Evolutionary conservation across 257 asterid species (phyloP).

Genomic region (Paraleonurus japonicus): DNA sequence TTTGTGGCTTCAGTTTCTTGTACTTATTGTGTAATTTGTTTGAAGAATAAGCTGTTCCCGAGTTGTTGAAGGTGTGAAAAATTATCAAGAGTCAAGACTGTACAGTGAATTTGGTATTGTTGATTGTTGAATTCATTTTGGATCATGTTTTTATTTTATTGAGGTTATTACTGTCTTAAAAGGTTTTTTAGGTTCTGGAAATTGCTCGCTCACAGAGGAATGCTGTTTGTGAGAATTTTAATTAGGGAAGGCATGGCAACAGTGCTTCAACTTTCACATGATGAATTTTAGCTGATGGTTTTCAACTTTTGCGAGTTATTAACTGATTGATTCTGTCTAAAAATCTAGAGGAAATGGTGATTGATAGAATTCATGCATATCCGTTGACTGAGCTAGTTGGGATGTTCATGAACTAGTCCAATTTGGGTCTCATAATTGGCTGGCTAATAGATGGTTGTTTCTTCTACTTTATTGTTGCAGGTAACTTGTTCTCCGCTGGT

Average conservation of each 20-base stretch:
- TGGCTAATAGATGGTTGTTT: slow-evolving; percentile 24
- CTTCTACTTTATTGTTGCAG: slow-evolving; percentile 28
- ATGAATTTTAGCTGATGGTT: neutral
- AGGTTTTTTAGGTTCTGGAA: neutral
- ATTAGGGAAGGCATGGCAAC: slow-evolving; percentile 10
- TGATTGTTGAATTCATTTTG: slow-evolving; percentile 8
- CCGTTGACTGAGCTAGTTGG: slow-evolving; percentile 13
- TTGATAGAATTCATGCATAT: slow-evolving; percentile 5
- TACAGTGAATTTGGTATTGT: neutral
- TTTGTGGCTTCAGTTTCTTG: slow-evolving; percentile 3
- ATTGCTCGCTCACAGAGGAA: neutral
- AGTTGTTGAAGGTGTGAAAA: slow-evolving; percentile 17
- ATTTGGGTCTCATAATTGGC: neutral
- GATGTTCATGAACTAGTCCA: neutral
- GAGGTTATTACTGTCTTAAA: neutral
- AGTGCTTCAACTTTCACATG: neutral
- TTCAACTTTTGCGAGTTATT: slow-evolving; percentile 8
- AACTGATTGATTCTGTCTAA: slow-evolving; percentile 12
- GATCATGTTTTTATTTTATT: neutral
- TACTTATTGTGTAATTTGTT: slow-evolving; percentile 11
- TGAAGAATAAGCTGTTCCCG: slow-evolving; percentile 13
- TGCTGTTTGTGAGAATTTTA: slow-evolving; percentile 3
- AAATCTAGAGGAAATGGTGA: slow-evolving; percentile 14
- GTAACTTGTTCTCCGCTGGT: slow-evolving; percentile 23
- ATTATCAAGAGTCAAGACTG: slow-evolving; percentile 21